Base-by-base conservation (phyloP, 129 eudicot species). In the Tagetes patula region DNA sequence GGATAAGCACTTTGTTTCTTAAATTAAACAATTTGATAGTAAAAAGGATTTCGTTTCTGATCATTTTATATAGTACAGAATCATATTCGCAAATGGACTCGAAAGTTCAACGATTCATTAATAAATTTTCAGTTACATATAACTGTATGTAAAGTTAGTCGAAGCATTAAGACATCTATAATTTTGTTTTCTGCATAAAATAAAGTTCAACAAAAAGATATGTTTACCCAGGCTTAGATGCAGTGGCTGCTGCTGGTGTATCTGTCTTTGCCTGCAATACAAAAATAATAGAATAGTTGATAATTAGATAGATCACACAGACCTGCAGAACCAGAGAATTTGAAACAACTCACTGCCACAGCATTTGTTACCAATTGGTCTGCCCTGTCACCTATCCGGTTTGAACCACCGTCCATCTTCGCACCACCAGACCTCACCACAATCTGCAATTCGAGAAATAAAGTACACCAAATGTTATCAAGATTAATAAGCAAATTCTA, bases 291-390 rank as follows among this genome's bases (percentile, higher is more conserved):
- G 1, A 61, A 4, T 6, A 36, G 67, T 12, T 61, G 8, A 61
- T 61, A 3, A 61, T 61, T 43, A 61, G 43, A 36, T 61, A 61
- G 9, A 10, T 60, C 8, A 10, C 65, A 60, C 66, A 59, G 14
- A 62, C 46, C 67, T 62, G 46, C 67, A 62, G 42, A 60, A 62
- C 20, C 4, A 62, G 13, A 55, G 45, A 67, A 14, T 38, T 4
- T 40, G 33, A 27, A 45, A 14, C 71, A 59, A 36, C 85, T 89
- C 71, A 92, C 98, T 1, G 91, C 90, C 75, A 89, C 96, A 10
- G 98, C 96, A 76, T 76, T 80, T 8, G 91, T 79, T 30, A 83
- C 78, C 73, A 89, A 70, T 5, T 77, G 76, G 3, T 78, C 84
- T 13, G 77, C 82, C 80, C 85, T 82, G 39, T 76, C 61, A 55